phyloP scores from a whole-genome alignment of 192 early-diverging fungal genomes.

The Kappamyces sp. region DNA sequence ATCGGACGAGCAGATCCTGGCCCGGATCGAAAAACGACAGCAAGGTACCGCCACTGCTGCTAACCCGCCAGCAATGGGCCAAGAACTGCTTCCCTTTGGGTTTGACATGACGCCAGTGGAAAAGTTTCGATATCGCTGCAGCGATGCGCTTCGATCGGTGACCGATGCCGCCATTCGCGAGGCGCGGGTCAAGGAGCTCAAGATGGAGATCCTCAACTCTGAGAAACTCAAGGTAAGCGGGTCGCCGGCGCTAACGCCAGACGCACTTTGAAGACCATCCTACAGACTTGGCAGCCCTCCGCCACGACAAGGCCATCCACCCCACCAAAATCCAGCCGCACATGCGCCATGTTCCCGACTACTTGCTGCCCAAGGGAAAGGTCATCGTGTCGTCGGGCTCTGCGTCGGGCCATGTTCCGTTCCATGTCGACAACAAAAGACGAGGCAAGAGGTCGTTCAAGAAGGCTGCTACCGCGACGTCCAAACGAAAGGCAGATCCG shows the following conservation, averaged over 20 bases:
- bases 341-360: conserved; percentile 89
- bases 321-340: conserved; percentile 77
- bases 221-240: conserved; percentile 77
- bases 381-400: conserved; percentile 2
- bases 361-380: conserved; percentile 74
- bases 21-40: conserved; percentile 70
- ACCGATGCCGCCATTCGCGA: conserved; percentile 74
- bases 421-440: conserved; percentile 13
- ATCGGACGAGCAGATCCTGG: conserved; percentile 64
- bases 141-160: conserved; percentile 77
- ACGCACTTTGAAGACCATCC: conserved; percentile 97
- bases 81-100: conserved; percentile 67
- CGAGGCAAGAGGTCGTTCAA: conserved; percentile 9
- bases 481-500: conserved; percentile 15
- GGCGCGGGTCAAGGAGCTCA: conserved; percentile 91
- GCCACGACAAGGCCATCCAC: conserved; percentile 85
- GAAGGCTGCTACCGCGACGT: neutral
- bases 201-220: conserved; percentile 89
- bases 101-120: conserved; percentile 86
- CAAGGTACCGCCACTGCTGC: conserved; percentile 24
- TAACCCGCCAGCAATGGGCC: conserved; percentile 19
- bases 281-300: conserved; percentile 80
- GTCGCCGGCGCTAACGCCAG: conserved; percentile 14
- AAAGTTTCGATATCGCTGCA: conserved; percentile 85
- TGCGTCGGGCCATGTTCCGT: conserved; percentile 1